Evolutionary conservation across 306 rosid genomes (phyloP).

Genomic region (Lathyrus tuberosus): DNA sequence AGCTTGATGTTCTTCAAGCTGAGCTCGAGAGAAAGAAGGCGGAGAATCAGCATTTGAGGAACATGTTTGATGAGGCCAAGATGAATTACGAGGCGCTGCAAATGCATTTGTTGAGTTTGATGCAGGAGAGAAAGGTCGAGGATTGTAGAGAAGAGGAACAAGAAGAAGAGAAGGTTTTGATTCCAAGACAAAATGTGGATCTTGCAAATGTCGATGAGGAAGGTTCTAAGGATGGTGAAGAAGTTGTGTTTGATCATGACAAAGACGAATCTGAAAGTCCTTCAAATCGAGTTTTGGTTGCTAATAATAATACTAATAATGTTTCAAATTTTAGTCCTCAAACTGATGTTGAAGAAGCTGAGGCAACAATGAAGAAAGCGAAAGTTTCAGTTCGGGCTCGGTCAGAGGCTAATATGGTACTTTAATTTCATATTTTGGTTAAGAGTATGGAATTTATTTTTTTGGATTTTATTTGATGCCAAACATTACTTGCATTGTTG

Average conservation of each 20-base stretch:
- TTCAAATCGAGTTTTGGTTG: conserved; percentile 33
- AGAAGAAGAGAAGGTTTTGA: conserved; percentile 41
- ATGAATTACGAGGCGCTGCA: conserved; percentile 56
- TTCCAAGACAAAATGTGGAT: conserved; percentile 73
- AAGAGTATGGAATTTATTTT: not conserved
- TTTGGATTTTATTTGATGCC: not conserved
- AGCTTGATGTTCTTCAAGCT: conserved; percentile 58
- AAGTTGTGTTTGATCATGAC: conserved; percentile 40
- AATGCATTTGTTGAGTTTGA: conserved; percentile 48
- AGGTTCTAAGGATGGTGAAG: conserved; percentile 37
- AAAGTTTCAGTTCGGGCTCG: conserved; percentile 85
- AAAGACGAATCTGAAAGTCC: conserved; percentile 40
- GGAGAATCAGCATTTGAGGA: conserved; percentile 62
- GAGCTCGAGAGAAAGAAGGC: conserved; percentile 59
- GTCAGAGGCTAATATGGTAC: conserved; percentile 80
- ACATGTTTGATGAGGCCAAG: conserved; percentile 51
- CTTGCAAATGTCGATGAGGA: conserved; percentile 48
- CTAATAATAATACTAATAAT: conserved; percentile 45
- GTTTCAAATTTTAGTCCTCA: conserved; percentile 58
- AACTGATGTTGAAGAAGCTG: conserved; percentile 58
- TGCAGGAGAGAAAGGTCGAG: conserved; percentile 48
- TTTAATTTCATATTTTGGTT: not conserved
- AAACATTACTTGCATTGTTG: not conserved
- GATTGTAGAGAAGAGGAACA: conserved; percentile 28
- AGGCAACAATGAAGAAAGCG: conserved; percentile 90